These are phyloP conservation scores for Hydrangea macrophylla DNA, from an alignment of 148 eudicot species.

Conservation along the genomic window DNA sequence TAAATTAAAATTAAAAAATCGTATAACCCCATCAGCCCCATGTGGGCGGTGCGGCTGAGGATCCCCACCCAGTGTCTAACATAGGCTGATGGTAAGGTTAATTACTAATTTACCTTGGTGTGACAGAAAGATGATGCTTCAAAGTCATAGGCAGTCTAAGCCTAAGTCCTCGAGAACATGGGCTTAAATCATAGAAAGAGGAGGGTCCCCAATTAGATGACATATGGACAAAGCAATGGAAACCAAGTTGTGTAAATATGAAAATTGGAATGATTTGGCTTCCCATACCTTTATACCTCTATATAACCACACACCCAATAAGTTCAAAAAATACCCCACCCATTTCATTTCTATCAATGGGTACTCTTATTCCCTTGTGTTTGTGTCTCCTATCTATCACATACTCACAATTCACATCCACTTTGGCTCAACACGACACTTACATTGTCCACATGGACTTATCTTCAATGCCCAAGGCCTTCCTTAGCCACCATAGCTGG, in stretches of 20 bases:
- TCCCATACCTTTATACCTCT: conserved; percentile 23
- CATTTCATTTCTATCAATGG: conserved; percentile 19
- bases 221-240: not conserved
- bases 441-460: conserved; percentile 80
- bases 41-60: too few relatives aligned
- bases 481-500: conserved; percentile 65
- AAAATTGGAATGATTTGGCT: conserved; percentile 7
- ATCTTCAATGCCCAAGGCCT: conserved; percentile 67
- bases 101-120: too few relatives aligned
- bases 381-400: conserved; percentile 12
- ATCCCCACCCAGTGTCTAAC: too few relatives aligned
- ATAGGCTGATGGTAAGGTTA: too few relatives aligned
- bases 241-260: conserved; percentile 10
- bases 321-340: conserved; percentile 8
- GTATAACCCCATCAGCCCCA: too few relatives aligned
- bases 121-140: too few relatives aligned
- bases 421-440: conserved; percentile 20
- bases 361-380: conserved; percentile 2
- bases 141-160: too few relatives aligned
- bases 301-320: conserved; percentile 17
- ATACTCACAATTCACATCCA: conserved; percentile 8
- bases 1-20: too few relatives aligned
- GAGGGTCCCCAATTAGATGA: not conserved
- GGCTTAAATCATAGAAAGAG: not conserved
- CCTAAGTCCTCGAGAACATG: not conserved